Evolutionary conservation across 352 stramenopile species (phyloP), one percentile per base, ranked within the genome.

Genomic region (Phytophthora cactorum): DNA sequence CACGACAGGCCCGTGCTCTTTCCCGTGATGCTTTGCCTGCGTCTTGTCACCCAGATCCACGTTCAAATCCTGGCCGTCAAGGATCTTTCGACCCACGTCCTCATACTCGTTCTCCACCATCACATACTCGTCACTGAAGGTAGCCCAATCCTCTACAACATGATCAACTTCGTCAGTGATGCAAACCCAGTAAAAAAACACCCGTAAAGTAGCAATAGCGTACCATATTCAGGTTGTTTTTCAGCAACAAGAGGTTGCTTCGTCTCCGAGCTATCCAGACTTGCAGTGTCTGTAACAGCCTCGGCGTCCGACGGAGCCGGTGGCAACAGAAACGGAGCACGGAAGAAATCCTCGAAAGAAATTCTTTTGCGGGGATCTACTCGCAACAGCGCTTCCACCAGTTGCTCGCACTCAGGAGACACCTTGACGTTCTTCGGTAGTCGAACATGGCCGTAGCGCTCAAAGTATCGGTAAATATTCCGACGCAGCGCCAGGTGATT

Each of bases 31-130:
- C 25, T 73, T 71, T 53, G 46, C 6, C 65, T 77, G 55, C 34
- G 44, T 49, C 66, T 79, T 79, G 59, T 79, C 74, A 41, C 84
- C 73, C 10, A 85, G 27, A 41, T 82, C 60, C 25, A 80, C 68
- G 5, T 82, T 80, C 2, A 85, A 44, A 22, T 88, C 77, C 38
- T 85, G 77, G 5, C 81, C 75, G 49, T 91, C 78, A 14, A 93
- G 63, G 32, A 93, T 74, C 51, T 91, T 86, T 3, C 85, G 79
- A 3, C 85, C 85, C 9, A 93, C 72, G 50, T 92, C 85, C 68
- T 93, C 85, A 53, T 92, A 93, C 62, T 93, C 83, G 36, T 81
- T 90, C 59, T 93, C 85, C 17, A 93, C 85, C 60, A 93, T 91
- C 36, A 93, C 85, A 44, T 93, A 93, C 47, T 93, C 84, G 52